Evolutionary conservation across 2,329 filamentous ascomycete species (phyloP), one percentile per base, ranked within the genome.

Genomic region (Dactylonectria estremocensis): DNA sequence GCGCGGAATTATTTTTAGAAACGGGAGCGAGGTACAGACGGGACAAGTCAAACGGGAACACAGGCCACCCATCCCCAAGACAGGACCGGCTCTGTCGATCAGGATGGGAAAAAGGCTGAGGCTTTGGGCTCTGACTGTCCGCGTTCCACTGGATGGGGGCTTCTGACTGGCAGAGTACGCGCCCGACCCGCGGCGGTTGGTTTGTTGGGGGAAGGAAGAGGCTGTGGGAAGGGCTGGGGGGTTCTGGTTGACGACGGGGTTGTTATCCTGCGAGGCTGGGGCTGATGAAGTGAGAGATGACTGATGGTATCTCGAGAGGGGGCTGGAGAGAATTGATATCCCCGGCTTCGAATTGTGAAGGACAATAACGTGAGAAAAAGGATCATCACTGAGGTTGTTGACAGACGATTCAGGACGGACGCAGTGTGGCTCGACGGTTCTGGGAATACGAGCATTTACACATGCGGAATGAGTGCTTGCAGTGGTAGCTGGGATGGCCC

Each of bases 381-480:
- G 22, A 37, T 3, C 57, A 9, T 13, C n/a, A 20, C 33, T 13
- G 16, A n/a, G 40, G n/a, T 18, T 43, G 14, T n/a, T 43, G 14
- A n/a, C 40, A 6, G 8, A n/a, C 40, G 40, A 43, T 43, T 43
- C 40, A 43, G 6, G 40, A n/a, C n/a, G 40, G 40, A 43, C 16
- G 3, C 40, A n/a, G n/a, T 2, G 37, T 66, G 45, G 64, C 53
- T 61, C 48, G 64, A 62, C 55, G 22, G 16, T 37, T 24, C 64
- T 22, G 28, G 28, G 45, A 43, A 66, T 61, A 66, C 64, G 64
- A 66, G 59, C 46, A 33, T 31, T 45, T 22, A 50, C 57, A 49
- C 50, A 57, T 66, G 64, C 64, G 40, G 58, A 37, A 66, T 61
- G 57, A 66, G 64, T 66, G 64, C 64, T 66, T 57, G 58, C 64